Evolutionary conservation across 805 yeast genomes (phyloP).

Genomic region (Saturnispora hagleri): DNA sequence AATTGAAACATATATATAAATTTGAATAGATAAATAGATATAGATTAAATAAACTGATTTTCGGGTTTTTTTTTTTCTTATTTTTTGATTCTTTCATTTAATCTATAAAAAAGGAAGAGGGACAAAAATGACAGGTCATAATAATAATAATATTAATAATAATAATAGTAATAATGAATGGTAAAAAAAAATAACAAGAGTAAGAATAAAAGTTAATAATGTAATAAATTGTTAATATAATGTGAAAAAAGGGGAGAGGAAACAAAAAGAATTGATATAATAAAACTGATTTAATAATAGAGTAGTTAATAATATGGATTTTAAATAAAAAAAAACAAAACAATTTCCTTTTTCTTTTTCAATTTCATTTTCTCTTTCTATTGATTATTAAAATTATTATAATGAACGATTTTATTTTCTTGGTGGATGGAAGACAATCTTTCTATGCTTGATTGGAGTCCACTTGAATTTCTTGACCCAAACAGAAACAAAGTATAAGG

Average conservation of each 20-base stretch:
- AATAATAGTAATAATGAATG: background rate
- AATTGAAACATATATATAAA: background rate
- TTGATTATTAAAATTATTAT: background rate
- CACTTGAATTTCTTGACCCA: slow-evolving; percentile 98
- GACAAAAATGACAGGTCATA: background rate
- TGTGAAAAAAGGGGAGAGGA: background rate
- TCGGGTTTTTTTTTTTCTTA: background rate
- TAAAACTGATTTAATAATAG: background rate
- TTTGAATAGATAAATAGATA: background rate
- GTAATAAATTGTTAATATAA: background rate
- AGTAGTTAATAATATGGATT: background rate
- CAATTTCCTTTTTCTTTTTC: background rate
- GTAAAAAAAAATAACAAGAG: background rate
- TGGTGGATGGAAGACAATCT: slow-evolving; percentile 89
- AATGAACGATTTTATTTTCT: slow-evolving; percentile 38
- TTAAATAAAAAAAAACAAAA: background rate
- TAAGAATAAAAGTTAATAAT: background rate
- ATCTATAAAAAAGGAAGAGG: background rate
- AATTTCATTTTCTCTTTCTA: background rate
- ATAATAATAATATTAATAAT: background rate
- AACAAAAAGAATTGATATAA: background rate
- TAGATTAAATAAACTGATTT: background rate
- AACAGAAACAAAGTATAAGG: slow-evolving; percentile 72
- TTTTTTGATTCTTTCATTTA: background rate
- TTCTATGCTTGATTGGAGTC: slow-evolving; percentile 92